Base-by-base conservation (phyloP, 768 basidiomycete genomes). In the Hygrocybe coccinea region DNA sequence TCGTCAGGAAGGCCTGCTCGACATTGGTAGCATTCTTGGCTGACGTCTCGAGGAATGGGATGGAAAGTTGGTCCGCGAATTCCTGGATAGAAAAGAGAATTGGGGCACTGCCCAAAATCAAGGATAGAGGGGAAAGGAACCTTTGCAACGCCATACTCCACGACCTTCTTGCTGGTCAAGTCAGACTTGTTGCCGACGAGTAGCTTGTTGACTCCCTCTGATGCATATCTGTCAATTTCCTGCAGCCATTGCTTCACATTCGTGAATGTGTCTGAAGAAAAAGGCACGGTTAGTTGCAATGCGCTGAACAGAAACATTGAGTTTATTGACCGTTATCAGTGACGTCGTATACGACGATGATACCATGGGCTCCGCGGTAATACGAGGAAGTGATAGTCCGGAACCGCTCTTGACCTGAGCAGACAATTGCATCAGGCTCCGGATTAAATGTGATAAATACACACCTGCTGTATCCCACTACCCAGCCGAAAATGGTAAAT, bases 131-230 rank as follows among this genome's bases (percentile, higher is more conserved):
- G n/a, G n/a, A 46, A 25, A 62, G 67, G 54, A 52, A 87, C 90
- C 85, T 92, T 91, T 37, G 91, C 91, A 43, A 85, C 86, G 53
- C 83, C 84, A 68, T 92, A 91, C 70, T 92, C 90, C 49, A 94
- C 91, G 59, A 91, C 90, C 74, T 95, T 94, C 85, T 95, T 97
- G 78, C 87, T 89, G 45, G 91, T 91, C 75, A 95, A 82, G 73
- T 99, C 97, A 56, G 94, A 95, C 78, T 99, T 99, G 80, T 99
- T 99, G 52, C 97, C 97, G 52, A 99, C 90, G 44, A 99, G 83
- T 51, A 99, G 78, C 79, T 98, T 98, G 83, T 98, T 97, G 57
- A 99, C 97, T 46, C 95, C 94, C 66, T 98, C 93, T 1, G 95
- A 95, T 50, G 97, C 97, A 74, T 98, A 95, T 64, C 89, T 82